These are phyloP conservation scores for Mycena maculata DNA, from an alignment of 768 basidiomycete species.

Conservation along the genomic window DNA sequence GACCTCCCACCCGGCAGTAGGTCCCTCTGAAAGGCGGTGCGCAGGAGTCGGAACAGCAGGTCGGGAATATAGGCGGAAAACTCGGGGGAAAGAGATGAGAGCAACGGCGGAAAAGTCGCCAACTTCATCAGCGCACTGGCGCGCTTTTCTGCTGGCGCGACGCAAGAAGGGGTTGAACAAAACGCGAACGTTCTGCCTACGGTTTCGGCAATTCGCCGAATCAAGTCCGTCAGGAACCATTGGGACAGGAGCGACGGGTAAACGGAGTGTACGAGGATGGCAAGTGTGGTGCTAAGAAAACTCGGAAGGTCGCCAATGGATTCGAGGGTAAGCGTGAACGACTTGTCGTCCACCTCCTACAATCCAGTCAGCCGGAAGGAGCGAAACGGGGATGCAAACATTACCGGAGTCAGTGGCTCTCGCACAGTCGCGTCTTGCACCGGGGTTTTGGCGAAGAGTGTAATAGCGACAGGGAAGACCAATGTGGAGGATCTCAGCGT, in stretches of 20 bases:
- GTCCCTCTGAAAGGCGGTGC: constrained; percentile 57
- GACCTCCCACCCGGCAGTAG: constrained; percentile 50
- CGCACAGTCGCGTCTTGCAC: constrained; percentile 46
- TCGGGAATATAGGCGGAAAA: constrained; percentile 47
- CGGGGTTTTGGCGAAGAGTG: constrained; percentile 54
- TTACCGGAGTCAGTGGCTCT: constrained; percentile 45
- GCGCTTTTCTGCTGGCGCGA: constrained; percentile 46
- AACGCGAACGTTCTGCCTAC: constrained; percentile 55
- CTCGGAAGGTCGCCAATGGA: constrained; percentile 54
- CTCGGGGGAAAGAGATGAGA: constrained; percentile 39
- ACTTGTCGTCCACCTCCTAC: constrained; percentile 46
- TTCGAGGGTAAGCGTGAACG: constrained; percentile 51
- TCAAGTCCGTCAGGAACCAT: constrained; percentile 63
- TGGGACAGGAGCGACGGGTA: constrained; percentile 56
- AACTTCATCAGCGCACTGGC: constrained; percentile 55
- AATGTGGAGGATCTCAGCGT: constrained; percentile 48
- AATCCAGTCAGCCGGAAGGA: too few species aligned
- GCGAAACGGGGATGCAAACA: too few species aligned
- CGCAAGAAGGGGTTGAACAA: constrained; percentile 54
- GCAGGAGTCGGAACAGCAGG: constrained; percentile 54
- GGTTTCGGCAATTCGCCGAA: constrained; percentile 54
- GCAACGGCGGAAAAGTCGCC: constrained; percentile 43
- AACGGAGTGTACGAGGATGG: constrained; percentile 56
- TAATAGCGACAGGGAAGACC: constrained; percentile 50
- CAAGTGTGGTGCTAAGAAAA: constrained; percentile 59